Conservation (phyloP, 2,329 filamentous ascomycete genomes). For the Neofusicoccum parvum region DNA sequence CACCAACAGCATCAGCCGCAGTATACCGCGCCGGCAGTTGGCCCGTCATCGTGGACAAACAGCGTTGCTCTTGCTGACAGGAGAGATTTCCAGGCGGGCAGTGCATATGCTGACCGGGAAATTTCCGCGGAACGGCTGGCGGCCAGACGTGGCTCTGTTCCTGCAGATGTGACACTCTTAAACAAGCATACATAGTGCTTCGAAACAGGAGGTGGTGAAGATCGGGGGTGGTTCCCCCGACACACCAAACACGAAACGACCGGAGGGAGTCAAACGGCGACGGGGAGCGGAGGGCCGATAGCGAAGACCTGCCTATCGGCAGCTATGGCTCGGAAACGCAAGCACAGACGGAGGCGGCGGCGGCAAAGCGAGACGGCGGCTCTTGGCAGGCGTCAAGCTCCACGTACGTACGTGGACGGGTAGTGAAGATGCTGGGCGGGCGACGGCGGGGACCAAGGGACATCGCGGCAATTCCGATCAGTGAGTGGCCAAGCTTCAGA, state of each 20-base stretch:
- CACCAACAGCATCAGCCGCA: constrained; percentile 1
- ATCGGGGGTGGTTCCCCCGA: background rate
- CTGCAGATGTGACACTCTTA: background rate
- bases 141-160: background rate
- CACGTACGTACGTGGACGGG: background rate
- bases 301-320: background rate
- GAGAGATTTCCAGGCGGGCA: background rate
- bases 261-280: background rate
- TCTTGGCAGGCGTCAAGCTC: background rate
- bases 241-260: background rate
- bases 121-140: background rate
- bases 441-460: too few species aligned
- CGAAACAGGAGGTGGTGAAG: background rate
- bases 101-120: constrained; percentile 8
- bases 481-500: background rate
- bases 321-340: background rate
- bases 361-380: background rate
- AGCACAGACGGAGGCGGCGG: background rate
- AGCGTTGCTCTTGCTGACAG: background rate
- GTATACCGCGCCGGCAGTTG: background rate
- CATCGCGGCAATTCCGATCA: background rate
- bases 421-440: background rate
- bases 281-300: background rate
- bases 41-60: background rate
- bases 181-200: background rate